Percentiles rank a stretch among this genome's conserved stretches.
Conservation (phyloP, 352 stramenopile species). For the Pelagophyceae sp. region DNA sequence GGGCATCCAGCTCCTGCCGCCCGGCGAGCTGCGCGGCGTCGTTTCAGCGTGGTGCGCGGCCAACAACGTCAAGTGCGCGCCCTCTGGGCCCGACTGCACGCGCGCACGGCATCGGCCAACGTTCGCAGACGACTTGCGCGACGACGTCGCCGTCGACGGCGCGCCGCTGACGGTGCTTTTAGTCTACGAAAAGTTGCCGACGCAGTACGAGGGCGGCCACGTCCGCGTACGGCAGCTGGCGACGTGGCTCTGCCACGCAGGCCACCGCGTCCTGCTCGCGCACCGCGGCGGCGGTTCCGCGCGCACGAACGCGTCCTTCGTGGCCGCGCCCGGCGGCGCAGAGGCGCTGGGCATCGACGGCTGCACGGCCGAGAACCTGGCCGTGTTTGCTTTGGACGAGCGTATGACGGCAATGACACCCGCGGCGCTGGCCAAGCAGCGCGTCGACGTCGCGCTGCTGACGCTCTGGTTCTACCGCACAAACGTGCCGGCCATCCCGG, state of each 20-base stretch:
- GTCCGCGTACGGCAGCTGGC: conserved; percentile 6
- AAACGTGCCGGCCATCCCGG: neutral
- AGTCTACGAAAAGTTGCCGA: conserved; percentile 19
- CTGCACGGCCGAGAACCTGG: neutral
- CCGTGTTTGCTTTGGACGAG: neutral
- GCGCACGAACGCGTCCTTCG: neutral
- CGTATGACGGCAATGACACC: neutral
- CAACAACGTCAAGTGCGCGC: neutral
- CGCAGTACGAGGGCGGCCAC: conserved; percentile 14
- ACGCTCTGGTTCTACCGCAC: conserved; percentile 12
- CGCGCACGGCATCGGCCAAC: neutral
- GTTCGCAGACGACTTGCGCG: neutral
- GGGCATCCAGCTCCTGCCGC: conserved; percentile 8
- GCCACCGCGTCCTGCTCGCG: conserved; percentile 4
- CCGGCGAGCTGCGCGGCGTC: neutral
- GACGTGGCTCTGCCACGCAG: neutral
- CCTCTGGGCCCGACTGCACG: neutral
- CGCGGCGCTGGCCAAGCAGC: neutral
- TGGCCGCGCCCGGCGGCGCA: neutral
- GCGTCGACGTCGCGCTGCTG: conserved; percentile 1
- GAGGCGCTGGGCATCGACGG: neutral
- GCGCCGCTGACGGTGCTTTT: conserved; percentile 1
- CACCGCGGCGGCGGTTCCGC: neutral
- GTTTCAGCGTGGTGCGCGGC: neutral
- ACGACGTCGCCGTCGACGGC: neutral